A percentile compares a stretch with the other conserved stretches of the same genome.
Conservation (phyloP, 495 filamentous ascomycete genomes). For the Podospora didyma region DNA sequence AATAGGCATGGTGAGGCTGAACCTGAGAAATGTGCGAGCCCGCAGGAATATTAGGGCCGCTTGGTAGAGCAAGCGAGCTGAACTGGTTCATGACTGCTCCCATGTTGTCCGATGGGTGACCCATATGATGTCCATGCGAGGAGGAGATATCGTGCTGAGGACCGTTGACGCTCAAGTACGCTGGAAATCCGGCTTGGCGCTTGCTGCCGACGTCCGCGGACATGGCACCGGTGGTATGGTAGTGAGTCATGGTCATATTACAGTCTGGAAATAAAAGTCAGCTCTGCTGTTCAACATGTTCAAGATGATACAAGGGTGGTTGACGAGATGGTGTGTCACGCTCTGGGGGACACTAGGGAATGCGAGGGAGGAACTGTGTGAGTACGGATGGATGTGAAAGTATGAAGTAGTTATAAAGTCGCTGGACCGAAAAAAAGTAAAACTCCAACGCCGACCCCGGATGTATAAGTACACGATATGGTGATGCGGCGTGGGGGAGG, state of each 20-base stretch:
- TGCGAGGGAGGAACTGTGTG: too few species aligned
- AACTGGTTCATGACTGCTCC: constrained; percentile 37
- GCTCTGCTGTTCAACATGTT: not conserved
- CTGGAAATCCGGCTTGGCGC: constrained; percentile 22
- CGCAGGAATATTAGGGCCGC: constrained; percentile 17
- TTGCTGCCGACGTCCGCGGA: constrained; percentile 21
- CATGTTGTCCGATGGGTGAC: constrained; percentile 21
- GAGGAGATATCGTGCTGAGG: constrained; percentile 20
- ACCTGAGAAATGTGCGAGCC: constrained; percentile 18
- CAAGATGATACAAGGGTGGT: not conserved
- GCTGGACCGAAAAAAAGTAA: too few species aligned
- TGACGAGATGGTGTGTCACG: not conserved
- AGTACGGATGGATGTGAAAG: too few species aligned
- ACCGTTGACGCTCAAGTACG: constrained; percentile 17
- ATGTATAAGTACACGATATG: not conserved
- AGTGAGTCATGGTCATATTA: constrained; percentile 22
- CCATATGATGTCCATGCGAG: constrained; percentile 25
- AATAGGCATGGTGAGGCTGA: constrained; percentile 30
- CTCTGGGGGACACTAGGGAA: too few species aligned
- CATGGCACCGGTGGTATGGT: constrained; percentile 19
- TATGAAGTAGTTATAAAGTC: too few species aligned
- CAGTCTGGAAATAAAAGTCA: constrained; percentile 5
- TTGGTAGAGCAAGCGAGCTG: constrained; percentile 32
- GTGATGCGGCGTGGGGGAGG: not conserved
- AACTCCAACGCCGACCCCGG: too few species aligned